Evolutionary conservation across 2,329 filamentous ascomycete genomes (phyloP).

Genomic region (Fusarium pseudonygamai): DNA sequence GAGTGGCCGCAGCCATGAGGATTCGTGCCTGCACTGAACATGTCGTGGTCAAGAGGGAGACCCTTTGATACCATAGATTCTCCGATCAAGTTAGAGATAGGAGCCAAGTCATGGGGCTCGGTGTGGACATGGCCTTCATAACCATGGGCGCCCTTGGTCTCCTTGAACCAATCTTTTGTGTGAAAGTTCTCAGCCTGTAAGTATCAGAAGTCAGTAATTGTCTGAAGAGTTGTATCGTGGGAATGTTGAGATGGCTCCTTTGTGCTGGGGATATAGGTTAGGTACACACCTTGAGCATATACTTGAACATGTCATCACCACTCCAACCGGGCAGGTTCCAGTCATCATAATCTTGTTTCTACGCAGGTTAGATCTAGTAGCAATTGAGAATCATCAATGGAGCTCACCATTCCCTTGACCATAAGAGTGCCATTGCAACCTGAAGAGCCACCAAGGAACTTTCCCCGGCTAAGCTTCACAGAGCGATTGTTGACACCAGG

Average conservation of each 20-base stretch:
- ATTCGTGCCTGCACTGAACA: constrained; percentile 63
- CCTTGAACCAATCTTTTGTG: constrained; percentile 65
- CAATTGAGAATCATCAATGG: rapidly evolving
- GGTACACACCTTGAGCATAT: constrained; percentile 61
- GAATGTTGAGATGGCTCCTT: neutral
- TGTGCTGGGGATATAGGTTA: neutral
- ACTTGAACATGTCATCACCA: constrained; percentile 65
- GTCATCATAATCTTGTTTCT: constrained; percentile 61
- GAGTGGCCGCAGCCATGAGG: constrained; percentile 66
- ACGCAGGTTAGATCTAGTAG: neutral
- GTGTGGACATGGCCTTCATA: constrained; percentile 62
- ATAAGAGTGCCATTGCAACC: constrained; percentile 61
- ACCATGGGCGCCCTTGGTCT: constrained; percentile 58
- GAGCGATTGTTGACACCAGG: constrained; percentile 52
- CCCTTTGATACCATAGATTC: constrained; percentile 65
- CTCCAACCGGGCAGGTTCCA: constrained; percentile 65
- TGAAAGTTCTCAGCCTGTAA: constrained; percentile 65
- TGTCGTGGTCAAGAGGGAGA: constrained; percentile 64
- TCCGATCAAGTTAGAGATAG: constrained; percentile 64
- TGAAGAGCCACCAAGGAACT: constrained; percentile 60
- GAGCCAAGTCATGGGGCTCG: constrained; percentile 66
- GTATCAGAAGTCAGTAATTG: neutral
- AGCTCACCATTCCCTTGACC: constrained; percentile 53
- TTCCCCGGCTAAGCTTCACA: constrained; percentile 59
- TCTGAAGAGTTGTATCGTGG: neutral